Evolutionary conservation across 1,284 basidiomycete genomes (phyloP), one percentile per base, ranked within the genome.

Genomic region (Golubevia sp.): DNA sequence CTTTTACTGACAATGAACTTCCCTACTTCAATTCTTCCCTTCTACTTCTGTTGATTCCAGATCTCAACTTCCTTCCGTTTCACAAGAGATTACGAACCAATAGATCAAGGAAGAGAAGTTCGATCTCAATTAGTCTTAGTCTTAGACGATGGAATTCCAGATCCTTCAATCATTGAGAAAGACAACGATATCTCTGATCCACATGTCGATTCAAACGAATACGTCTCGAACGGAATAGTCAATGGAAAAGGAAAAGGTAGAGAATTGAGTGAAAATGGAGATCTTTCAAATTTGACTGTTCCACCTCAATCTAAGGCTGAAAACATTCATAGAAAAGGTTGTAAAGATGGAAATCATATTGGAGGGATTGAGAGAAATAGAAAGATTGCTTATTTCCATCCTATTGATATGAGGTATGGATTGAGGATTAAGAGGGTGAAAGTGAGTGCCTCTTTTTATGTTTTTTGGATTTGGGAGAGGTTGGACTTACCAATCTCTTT

Each of bases 371-470:
- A 74, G 54, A 60, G 59, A 24, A 64, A 59, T 58, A 67, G 63
- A 15, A 68, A 68, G 50, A 61, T 68, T 15, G 77, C 77, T 20
- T 79, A 77, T 67, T 79, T 77, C 65, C 77, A 79, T 68, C 76
- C 68, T 49, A 62, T 79, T 13, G 69, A 63, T 49, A 77, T 79
- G 73, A 73, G 74, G 11, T 79, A 73, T 66, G 73, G 70, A 18
- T 67, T 79, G 8, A 69, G 73, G 34, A 68, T 79, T n/a, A 74
- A 74, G 61, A 68, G 76, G 3, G 69, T 66, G 49, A 65, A 68
- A 44, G 72, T 63, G 59, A 67, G 63, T 60, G 49, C 30, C 30
- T 34, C 30, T 3, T 5, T 34, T 34, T 34, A 5, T 34, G 30
- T n/a, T n/a, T n/a, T n/a, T n/a, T n/a, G n/a, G n/a, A n/a, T n/a